Conservation (phyloP, 805 yeast genomes). For the Wickerhamiella sorbophila region DNA sequence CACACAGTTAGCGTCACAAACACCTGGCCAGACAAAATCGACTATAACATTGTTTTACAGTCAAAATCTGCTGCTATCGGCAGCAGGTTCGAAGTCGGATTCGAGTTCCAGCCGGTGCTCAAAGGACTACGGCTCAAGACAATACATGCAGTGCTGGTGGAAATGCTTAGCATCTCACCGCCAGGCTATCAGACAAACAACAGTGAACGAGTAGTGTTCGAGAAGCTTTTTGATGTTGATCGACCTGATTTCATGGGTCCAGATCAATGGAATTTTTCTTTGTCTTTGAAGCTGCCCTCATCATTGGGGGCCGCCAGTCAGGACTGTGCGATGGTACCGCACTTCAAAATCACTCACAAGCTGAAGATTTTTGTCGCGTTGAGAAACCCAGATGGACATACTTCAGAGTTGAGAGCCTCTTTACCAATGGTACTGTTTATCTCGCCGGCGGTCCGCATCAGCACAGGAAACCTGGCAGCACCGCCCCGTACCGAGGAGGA, state of each 20-base stretch:
- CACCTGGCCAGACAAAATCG: constrained; percentile 90
- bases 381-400: constrained; percentile 81
- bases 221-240: constrained; percentile 31
- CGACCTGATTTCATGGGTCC: constrained; percentile 28
- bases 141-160: constrained; percentile 54
- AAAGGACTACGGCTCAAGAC: constrained; percentile 71
- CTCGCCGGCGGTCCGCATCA: constrained; percentile 67
- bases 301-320: constrained; percentile 67
- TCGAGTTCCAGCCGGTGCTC: constrained; percentile 60
- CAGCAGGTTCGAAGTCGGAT: constrained; percentile 51
- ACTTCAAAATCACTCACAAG: constrained; percentile 78
- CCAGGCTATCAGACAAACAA: constrained; percentile 47
- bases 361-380: constrained; percentile 67
- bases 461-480: constrained; percentile 47
- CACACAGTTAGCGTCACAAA: constrained; percentile 91
- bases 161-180: constrained; percentile 38
- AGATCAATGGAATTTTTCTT: constrained; percentile 63
- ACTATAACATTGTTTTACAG: constrained; percentile 76
- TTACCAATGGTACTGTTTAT: constrained; percentile 67
- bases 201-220: constrained; percentile 47
- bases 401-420: constrained; percentile 81
- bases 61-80: constrained; percentile 86
- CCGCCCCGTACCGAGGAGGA: constrained; percentile 28
- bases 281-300: constrained; percentile 52
- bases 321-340: constrained; percentile 59